Conservation (phyloP, 345 rosid genomes). For the Tarenaya hassleriana region DNA sequence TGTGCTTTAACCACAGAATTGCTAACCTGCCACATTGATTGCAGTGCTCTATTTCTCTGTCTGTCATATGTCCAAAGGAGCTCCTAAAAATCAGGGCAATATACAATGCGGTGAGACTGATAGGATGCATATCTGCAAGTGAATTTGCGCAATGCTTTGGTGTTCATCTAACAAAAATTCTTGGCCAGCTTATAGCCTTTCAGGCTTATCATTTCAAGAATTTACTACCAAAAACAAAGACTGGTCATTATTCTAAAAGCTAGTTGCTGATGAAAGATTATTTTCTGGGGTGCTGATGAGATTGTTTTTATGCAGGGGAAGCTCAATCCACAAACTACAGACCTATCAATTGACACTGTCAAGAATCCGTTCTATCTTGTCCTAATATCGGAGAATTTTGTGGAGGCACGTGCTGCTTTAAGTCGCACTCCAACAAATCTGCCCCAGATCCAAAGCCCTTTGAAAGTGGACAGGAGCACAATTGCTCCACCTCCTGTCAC, state of each 20-base stretch:
- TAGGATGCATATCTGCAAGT: background rate
- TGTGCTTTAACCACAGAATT: conserved; percentile 9
- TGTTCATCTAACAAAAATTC: conserved; percentile 1
- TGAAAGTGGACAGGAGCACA: conserved; percentile 74
- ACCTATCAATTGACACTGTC: conserved; percentile 56
- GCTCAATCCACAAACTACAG: conserved; percentile 52
- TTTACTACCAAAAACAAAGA: no score
- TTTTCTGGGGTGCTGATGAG: conserved; percentile 3
- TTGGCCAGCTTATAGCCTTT: conserved; percentile 15
- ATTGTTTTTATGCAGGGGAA: conserved; percentile 53
- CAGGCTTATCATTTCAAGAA: background rate
- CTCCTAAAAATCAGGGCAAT: conserved; percentile 75
- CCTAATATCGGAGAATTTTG: conserved; percentile 77
- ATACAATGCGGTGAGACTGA: conserved; percentile 67
- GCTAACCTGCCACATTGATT: conserved; percentile 29
- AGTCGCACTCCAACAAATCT: conserved; percentile 64
- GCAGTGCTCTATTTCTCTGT: conserved; percentile 79
- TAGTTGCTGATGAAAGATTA: conserved; percentile 17
- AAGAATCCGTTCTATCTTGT: conserved; percentile 76
- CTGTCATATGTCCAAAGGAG: conserved; percentile 86
- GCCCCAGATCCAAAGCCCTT: conserved; percentile 61
- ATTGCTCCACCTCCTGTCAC: conserved; percentile 43
- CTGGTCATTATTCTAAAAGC: conserved; percentile 6
- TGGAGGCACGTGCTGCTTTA: conserved; percentile 88
- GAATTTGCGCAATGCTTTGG: conserved; percentile 9